Evolutionary conservation across 192 early-diverging fungal genomes (phyloP).

Genomic region (Entophlyctis helioformis): DNA sequence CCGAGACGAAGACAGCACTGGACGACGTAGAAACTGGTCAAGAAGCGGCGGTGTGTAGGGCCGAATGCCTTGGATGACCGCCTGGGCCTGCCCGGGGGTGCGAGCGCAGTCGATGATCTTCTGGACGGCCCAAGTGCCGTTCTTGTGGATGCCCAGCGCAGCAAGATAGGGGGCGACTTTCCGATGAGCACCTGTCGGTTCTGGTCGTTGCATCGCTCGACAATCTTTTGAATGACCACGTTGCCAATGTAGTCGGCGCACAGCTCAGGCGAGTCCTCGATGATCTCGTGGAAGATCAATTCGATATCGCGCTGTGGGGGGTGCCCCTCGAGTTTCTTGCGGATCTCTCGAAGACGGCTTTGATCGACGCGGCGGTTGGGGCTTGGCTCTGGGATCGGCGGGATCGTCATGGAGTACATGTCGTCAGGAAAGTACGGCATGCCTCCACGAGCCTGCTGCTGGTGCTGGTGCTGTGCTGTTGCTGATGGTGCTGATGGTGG

Average conservation of each 20-base stretch:
- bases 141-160: constrained; percentile 90
- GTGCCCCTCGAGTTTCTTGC: constrained; percentile 72
- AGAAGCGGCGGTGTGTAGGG: constrained; percentile 72
- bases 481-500: too few relatives aligned
- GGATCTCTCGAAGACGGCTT: constrained; percentile 71
- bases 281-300: constrained; percentile 61
- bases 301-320: constrained; percentile 65
- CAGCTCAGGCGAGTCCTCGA: constrained; percentile 80
- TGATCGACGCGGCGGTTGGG: constrained; percentile 65
- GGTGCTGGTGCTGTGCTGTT: too few relatives aligned
- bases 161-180: constrained; percentile 77
- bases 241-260: constrained; percentile 94
- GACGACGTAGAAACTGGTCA: constrained; percentile 95
- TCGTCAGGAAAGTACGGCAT: constrained; percentile 15
- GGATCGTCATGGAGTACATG: constrained; percentile 53
- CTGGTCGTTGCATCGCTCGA: constrained; percentile 64
- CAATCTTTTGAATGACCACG: constrained; percentile 83
- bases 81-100: constrained; percentile 53
- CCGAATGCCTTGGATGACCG: constrained; percentile 30
- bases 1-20: constrained; percentile 86
- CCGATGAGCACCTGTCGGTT: constrained; percentile 67
- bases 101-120: constrained; percentile 88
- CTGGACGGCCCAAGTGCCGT: constrained; percentile 97
- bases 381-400: constrained; percentile 57
- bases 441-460: constrained; percentile 7